These are phyloP conservation scores for Gnomoniopsis smithogilvyi DNA, from an alignment of 2,329 filamentous ascomycete genomes.

Conservation along the genomic window DNA sequence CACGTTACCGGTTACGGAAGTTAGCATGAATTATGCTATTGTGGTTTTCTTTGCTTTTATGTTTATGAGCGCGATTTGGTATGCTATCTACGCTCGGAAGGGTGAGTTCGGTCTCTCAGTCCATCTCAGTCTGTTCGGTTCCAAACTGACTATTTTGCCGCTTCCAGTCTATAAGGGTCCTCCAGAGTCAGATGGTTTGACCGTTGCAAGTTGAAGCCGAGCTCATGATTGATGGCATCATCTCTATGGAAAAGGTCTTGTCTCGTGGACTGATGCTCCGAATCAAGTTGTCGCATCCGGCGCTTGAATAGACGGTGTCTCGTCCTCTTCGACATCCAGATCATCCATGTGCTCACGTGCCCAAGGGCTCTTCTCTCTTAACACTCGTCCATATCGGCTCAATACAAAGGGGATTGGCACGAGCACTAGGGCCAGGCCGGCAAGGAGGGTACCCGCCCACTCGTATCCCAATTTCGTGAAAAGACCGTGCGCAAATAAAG, in stretches of 20 bases:
- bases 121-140: too few relatives aligned
- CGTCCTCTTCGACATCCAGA: slow-evolving; percentile 15
- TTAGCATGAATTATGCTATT: slow-evolving; percentile 53
- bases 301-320: not conserved
- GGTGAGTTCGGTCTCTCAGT: slow-evolving; percentile 31
- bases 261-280: not conserved
- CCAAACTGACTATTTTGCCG: not conserved
- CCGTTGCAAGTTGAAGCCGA: not conserved
- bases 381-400: slow-evolving; percentile 21
- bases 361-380: slow-evolving; percentile 27
- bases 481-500: slow-evolving; percentile 33
- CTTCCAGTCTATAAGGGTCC: slow-evolving; percentile 25
- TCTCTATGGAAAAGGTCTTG: not conserved
- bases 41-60: slow-evolving; percentile 55
- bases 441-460: slow-evolving; percentile 34
- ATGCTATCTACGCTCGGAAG: slow-evolving; percentile 46
- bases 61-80: slow-evolving; percentile 45
- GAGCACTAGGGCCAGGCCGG: slow-evolving; percentile 30
- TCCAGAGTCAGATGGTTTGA: slow-evolving; percentile 24
- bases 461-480: slow-evolving; percentile 32
- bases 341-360: slow-evolving; percentile 24
- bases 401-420: slow-evolving; percentile 31
- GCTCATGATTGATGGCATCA: not conserved
- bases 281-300: not conserved
- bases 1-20: slow-evolving; percentile 41